A percentile compares a stretch with the other conserved stretches of the same genome.
phyloP scores from a whole-genome alignment of 1,139 yeast genomes.

The Candida sp. region DNA sequence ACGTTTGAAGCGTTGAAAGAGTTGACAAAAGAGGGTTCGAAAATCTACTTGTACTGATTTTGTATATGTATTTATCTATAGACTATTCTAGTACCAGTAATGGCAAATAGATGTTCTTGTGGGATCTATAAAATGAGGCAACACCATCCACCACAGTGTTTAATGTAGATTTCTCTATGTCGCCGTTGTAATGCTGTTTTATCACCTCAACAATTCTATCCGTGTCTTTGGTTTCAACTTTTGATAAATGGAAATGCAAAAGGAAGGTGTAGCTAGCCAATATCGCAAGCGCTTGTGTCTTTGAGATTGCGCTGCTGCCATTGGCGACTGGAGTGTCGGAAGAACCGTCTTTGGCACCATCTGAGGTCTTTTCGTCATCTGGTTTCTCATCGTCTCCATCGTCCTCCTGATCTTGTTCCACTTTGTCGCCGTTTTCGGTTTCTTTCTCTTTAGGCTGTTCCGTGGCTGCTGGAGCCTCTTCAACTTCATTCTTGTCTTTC shows the following conservation, averaged over 20 bases:
- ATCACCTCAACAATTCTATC: constrained; percentile 1
- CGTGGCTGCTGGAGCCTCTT: background rate
- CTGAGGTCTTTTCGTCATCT: background rate
- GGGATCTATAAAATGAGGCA: constrained; percentile 33
- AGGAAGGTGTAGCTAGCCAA: constrained; percentile 30
- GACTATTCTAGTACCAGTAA: constrained; percentile 23
- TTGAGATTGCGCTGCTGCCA: background rate
- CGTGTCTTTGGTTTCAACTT: constrained; percentile 11
- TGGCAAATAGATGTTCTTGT: constrained; percentile 37
- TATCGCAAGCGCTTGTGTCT: constrained; percentile 10
- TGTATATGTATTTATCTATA: background rate
- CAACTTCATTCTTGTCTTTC: background rate
- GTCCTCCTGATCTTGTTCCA: background rate
- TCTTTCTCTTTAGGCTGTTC: background rate
- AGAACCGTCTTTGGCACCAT: background rate
- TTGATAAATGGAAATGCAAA: constrained; percentile 23
- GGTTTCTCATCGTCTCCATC: constrained; percentile 3
- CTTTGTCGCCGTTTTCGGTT: background rate
- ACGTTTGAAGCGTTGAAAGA: constrained; percentile 44
- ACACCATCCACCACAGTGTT: constrained; percentile 25
- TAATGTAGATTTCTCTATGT: constrained; percentile 18
- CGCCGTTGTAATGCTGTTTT: constrained; percentile 4
- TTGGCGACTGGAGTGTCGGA: background rate
- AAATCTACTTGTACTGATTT: constrained; percentile 50
- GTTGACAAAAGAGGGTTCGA: constrained; percentile 47